Evolutionary conservation across 257 asterid species (phyloP).

Genomic region (Salvia hispanica): DNA sequence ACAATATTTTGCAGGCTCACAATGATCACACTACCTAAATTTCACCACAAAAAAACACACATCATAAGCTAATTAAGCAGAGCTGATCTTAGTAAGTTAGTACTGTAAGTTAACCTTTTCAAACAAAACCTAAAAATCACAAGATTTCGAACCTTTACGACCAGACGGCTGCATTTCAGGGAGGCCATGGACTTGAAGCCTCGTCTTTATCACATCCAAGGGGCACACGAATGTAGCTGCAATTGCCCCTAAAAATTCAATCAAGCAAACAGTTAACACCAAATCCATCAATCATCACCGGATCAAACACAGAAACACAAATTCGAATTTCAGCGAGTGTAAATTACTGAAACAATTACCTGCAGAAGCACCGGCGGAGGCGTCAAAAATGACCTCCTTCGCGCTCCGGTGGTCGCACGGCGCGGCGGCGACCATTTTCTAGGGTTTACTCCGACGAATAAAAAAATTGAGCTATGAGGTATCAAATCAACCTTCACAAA

Average conservation of each 20-base stretch:
- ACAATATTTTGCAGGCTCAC: conserved; percentile 72
- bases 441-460: conserved; percentile 20
- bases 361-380: conserved; percentile 95
- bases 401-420: conserved; percentile 50
- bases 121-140: background rate
- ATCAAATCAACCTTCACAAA: background rate
- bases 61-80: conserved; percentile 27
- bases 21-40: conserved; percentile 80
- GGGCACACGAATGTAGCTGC: conserved; percentile 95
- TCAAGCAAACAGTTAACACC: background rate
- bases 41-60: conserved; percentile 34
- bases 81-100: background rate
- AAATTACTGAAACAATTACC: conserved; percentile 48
- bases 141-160: conserved; percentile 48
- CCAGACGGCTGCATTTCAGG: conserved; percentile 62
- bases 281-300: conserved; percentile 14
- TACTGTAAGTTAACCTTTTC: background rate
- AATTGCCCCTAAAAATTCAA: conserved; percentile 69
- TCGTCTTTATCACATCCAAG: conserved; percentile 93
- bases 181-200: conserved; percentile 84
- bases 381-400: conserved; percentile 63
- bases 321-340: conserved; percentile 15
- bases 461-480: conserved; percentile 8
- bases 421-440: conserved; percentile 42
- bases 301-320: background rate